Evolutionary conservation across 2,329 filamentous ascomycete genomes (phyloP).

Genomic region (Fusarium pseudonygamai): DNA sequence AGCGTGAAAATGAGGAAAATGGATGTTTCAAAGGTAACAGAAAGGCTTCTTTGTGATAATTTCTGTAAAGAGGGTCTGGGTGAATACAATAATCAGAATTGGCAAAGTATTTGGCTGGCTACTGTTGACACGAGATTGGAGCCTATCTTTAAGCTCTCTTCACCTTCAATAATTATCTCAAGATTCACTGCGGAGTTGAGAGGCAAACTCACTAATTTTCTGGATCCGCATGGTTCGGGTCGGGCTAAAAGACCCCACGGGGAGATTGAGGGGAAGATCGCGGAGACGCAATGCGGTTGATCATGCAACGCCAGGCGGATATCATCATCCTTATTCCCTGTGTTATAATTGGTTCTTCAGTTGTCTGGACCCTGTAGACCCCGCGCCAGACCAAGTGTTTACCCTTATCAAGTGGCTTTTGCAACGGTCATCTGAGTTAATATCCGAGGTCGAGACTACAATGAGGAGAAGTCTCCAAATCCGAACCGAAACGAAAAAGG

Average conservation of each 20-base stretch:
- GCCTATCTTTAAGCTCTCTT: conserved; percentile 10
- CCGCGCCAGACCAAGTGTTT: not conserved
- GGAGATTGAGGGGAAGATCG: conserved; percentile 23
- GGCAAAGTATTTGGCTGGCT: not conserved
- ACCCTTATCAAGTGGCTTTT: not conserved
- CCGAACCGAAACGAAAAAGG: conserved; percentile 11
- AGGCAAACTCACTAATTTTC: not conserved
- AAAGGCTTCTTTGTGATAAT: not conserved
- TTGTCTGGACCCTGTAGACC: not conserved
- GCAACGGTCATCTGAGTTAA: not conserved
- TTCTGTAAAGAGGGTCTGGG: rapidly evolving
- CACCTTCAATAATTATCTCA: not conserved
- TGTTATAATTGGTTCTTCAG: not conserved
- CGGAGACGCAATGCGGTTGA: conserved; percentile 11
- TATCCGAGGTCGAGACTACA: not conserved
- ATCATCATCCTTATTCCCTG: not conserved
- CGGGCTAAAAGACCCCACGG: conserved; percentile 17
- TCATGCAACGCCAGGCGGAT: not conserved
- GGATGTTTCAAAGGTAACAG: not conserved
- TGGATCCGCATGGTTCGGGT: not conserved
- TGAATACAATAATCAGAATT: not conserved
- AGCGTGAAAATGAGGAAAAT: too few relatives aligned
- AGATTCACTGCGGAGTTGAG: not conserved
- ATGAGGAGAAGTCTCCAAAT: not conserved
- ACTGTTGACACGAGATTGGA: not conserved